These are phyloP conservation scores for Amniculicola lignicola DNA, from an alignment of 495 filamentous ascomycete genomes.

Conservation along the genomic window DNA sequence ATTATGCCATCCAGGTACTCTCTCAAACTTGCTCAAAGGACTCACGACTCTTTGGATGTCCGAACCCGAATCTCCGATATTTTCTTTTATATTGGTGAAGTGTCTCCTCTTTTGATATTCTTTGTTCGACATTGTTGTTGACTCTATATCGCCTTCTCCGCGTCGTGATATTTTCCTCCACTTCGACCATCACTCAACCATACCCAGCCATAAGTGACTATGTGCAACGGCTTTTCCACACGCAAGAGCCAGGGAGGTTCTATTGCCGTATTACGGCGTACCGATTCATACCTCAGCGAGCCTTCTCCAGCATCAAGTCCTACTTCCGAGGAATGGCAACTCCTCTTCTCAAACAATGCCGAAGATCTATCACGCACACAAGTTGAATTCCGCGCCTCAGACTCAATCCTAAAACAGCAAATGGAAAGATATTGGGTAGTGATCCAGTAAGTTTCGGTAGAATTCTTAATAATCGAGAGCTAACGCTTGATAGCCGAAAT, in stretches of 20 bases:
- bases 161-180: not conserved
- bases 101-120: no score
- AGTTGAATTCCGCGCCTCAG: constrained; percentile 12
- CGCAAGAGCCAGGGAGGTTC: constrained; percentile 21
- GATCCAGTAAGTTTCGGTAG: constrained; percentile 11
- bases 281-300: constrained; percentile 1
- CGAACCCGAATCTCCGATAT: not conserved
- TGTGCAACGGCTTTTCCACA: constrained; percentile 21
- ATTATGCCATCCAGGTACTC: constrained; percentile 19
- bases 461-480: not conserved
- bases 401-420: not conserved
- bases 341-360: constrained; percentile 18
- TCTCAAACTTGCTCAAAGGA: constrained; percentile 26
- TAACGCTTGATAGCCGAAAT: constrained; percentile 2
- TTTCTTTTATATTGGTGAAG: no score
- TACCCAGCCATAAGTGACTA: not conserved
- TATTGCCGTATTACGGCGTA: constrained; percentile 16
- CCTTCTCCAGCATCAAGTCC: not conserved
- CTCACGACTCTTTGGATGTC: constrained; percentile 3
- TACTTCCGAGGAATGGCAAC: constrained; percentile 3
- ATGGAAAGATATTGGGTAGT: constrained; percentile 14
- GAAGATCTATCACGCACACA: not conserved
- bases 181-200: not conserved
- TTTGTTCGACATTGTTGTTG: no score
- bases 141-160: no score